Evolutionary conservation across 441 rosid genomes (phyloP).

Genomic region (Euphorbia celastroides): DNA sequence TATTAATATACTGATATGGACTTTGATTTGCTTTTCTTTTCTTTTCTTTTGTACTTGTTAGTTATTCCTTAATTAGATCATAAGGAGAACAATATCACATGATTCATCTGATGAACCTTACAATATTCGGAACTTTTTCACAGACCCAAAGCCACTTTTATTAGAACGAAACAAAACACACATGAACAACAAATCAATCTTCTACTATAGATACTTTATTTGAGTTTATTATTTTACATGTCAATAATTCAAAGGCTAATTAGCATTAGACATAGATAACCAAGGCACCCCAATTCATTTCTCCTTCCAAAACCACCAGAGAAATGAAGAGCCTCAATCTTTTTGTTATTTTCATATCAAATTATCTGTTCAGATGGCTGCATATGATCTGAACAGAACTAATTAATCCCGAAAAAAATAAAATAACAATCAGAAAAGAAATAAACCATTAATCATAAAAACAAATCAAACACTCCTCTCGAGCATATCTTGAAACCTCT

Average conservation of each 20-base stretch:
- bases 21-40: too few relatives aligned
- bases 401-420: background rate
- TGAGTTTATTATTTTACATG: background rate
- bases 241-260: background rate
- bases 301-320: constrained; percentile 1
- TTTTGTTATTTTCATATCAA: background rate
- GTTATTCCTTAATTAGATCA: too few relatives aligned
- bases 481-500: constrained; percentile 45
- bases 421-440: too few relatives aligned
- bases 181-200: background rate
- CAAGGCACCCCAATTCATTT: background rate
- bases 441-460: too few relatives aligned
- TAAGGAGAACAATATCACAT: too few relatives aligned
- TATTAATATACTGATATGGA: too few relatives aligned
- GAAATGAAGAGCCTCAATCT: background rate
- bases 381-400: background rate
- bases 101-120: too few relatives aligned
- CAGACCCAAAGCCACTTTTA: background rate
- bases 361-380: background rate
- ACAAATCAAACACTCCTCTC: constrained; percentile 22
- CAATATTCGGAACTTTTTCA: background rate
- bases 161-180: background rate
- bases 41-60: too few relatives aligned
- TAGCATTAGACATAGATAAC: background rate
- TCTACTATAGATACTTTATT: background rate